These are phyloP conservation scores for Ligustrum vulgare DNA, from an alignment of 257 asterid genomes.

Conservation along the genomic window DNA sequence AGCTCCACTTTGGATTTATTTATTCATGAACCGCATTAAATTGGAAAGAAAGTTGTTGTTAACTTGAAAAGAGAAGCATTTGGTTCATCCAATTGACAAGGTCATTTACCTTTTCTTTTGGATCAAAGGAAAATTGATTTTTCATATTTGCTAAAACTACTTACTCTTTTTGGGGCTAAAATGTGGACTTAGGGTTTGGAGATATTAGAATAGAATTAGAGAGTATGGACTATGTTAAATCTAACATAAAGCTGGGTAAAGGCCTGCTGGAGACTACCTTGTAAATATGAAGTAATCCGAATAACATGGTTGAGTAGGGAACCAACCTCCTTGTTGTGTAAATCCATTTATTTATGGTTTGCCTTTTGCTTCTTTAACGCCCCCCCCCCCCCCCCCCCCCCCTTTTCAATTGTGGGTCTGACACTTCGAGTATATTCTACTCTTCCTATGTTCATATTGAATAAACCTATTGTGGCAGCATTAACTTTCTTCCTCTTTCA, in stretches of 20 bases:
- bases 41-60: not conserved
- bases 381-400: no score
- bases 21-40: no score
- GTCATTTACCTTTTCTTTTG: not conserved
- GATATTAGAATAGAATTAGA: not conserved
- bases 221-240: not conserved
- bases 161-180: not conserved
- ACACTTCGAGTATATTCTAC: not conserved
- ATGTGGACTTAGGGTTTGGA: not conserved
- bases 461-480: not conserved
- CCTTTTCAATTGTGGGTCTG: not conserved
- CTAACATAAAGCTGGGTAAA: not conserved
- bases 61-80: not conserved
- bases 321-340: not conserved
- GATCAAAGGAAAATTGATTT: not conserved
- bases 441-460: not conserved
- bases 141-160: not conserved
- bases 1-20: not conserved
- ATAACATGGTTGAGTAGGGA: not conserved
- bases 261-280: not conserved
- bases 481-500: not conserved
- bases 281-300: not conserved
- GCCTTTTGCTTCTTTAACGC: not conserved
- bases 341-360: not conserved
- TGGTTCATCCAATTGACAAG: not conserved